Percentiles rank a stretch among this genome's conserved stretches.
These are phyloP conservation scores for Aristolochia californica DNA, from an alignment of 164 flowering plant genomes.

Conservation along the genomic window DNA sequence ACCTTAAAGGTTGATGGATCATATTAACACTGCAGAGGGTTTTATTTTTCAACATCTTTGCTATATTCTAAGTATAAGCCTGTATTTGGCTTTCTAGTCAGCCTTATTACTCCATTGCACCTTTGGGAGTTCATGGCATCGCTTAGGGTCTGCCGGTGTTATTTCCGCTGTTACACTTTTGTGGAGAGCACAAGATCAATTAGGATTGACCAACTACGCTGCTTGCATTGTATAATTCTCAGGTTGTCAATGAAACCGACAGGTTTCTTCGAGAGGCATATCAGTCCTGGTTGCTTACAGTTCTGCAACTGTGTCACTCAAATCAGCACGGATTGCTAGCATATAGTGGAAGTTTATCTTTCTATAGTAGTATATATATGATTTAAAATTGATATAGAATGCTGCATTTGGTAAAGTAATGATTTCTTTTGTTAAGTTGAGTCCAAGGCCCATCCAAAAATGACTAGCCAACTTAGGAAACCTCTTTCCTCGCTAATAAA, in stretches of 20 bases:
- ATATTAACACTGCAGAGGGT: constrained; percentile 70
- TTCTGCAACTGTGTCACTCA: constrained; percentile 43
- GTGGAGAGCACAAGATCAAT: too few relatives aligned
- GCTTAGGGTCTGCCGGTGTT: not conserved
- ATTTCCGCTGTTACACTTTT: not conserved
- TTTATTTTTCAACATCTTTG: constrained; percentile 85
- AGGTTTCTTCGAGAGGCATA: constrained; percentile 80
- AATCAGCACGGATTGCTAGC: constrained; percentile 20
- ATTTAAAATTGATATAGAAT: too few relatives aligned
- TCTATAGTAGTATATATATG: constrained; percentile 2
- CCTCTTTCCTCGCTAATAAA: too few relatives aligned
- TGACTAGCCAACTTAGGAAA: too few relatives aligned
- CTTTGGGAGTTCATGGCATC: not conserved
- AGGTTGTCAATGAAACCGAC: constrained; percentile 97
- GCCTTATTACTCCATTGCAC: not conserved
- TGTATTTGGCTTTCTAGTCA: too few relatives aligned
- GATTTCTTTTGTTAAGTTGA: too few relatives aligned
- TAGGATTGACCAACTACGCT: too few relatives aligned
- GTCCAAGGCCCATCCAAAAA: too few relatives aligned
- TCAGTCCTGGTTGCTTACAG: constrained; percentile 90
- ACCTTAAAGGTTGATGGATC: constrained; percentile 95
- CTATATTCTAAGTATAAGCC: constrained; percentile 52
- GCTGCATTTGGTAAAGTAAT: too few relatives aligned
- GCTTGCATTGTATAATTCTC: constrained; percentile 3
- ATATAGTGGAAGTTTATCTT: constrained; percentile 4